These are phyloP conservation scores for Corynascus novoguineensis DNA, from an alignment of 495 filamentous ascomycete genomes.

Conservation along the genomic window DNA sequence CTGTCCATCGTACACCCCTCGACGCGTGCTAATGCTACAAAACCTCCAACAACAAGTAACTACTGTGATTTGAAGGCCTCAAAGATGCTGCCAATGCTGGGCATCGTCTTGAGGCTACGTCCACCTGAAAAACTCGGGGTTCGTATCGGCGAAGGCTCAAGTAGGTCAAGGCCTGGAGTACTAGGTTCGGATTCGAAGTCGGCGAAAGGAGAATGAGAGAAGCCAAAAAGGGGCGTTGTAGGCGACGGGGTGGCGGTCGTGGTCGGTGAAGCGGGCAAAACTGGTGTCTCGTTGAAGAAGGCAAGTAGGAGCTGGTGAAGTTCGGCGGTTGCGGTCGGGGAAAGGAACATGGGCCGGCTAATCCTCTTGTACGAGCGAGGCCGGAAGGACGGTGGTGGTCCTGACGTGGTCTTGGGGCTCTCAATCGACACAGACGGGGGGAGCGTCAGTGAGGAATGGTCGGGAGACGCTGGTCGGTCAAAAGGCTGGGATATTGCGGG, in stretches of 20 bases:
- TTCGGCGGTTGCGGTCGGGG: constrained; percentile 31
- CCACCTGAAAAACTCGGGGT: constrained; percentile 17
- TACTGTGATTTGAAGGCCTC: constrained; percentile 29
- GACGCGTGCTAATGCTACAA: background rate
- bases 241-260: constrained; percentile 29
- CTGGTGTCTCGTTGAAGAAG: constrained; percentile 24
- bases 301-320: constrained; percentile 30
- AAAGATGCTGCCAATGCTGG: constrained; percentile 36
- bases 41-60: background rate
- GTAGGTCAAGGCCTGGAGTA: constrained; percentile 28
- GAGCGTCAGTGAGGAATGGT: constrained; percentile 15
- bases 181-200: constrained; percentile 15
- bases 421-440: constrained; percentile 15
- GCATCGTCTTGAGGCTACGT: constrained; percentile 16
- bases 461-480: background rate
- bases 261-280: constrained; percentile 15
- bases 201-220: constrained; percentile 23
- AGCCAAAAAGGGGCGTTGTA: constrained; percentile 20
- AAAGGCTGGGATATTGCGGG: background rate
- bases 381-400: constrained; percentile 3
- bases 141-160: constrained; percentile 32
- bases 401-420: constrained; percentile 15
- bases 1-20: constrained; percentile 3
- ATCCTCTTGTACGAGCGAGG: constrained; percentile 34
- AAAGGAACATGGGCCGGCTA: constrained; percentile 32